Conservation (phyloP, 2,329 filamentous ascomycete species). For the Exophiala viscosa region DNA sequence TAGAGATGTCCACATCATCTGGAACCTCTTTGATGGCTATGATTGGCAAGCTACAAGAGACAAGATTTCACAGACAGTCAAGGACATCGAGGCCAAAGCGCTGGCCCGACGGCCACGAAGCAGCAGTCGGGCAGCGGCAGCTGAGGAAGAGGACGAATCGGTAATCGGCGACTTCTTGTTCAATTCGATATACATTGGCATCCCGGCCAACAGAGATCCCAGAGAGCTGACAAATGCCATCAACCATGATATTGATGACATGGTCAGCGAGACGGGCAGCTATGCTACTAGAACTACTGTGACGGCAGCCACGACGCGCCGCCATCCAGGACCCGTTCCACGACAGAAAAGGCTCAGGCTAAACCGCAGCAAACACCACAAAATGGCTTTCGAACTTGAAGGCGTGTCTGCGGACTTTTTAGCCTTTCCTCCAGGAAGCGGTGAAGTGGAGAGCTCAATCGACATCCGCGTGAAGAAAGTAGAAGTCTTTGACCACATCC, state of each 20-base stretch:
- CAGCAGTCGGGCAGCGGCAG: constrained; percentile 53
- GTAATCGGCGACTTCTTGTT: constrained; percentile 94
- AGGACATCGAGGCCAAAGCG: constrained; percentile 79
- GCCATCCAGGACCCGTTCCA: constrained; percentile 27
- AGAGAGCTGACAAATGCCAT: constrained; percentile 77
- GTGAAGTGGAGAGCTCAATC: constrained; percentile 82
- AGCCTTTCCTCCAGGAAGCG: constrained; percentile 69
- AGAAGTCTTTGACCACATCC: constrained; percentile 90
- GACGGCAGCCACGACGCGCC: constrained; percentile 35
- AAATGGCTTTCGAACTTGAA: constrained; percentile 89
- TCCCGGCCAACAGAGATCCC: constrained; percentile 81
- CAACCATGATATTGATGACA: constrained; percentile 82
- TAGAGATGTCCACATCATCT: constrained; percentile 87
- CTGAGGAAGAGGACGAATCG: constrained; percentile 69
- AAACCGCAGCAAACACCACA: constrained; percentile 82
- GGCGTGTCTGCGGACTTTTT: constrained; percentile 80
- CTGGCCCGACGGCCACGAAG: constrained; percentile 65
- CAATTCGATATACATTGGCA: constrained; percentile 97
- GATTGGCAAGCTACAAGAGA: constrained; percentile 90
- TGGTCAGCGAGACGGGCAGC: constrained; percentile 83
- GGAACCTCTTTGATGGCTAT: constrained; percentile 97
- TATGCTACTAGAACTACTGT: constrained; percentile 68
- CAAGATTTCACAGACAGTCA: constrained; percentile 79
- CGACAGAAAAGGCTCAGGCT: constrained; percentile 65
- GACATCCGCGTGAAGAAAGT: constrained; percentile 78